Evolutionary conservation across 352 stramenopile species (phyloP).

Genomic region (Pythium biforme): DNA sequence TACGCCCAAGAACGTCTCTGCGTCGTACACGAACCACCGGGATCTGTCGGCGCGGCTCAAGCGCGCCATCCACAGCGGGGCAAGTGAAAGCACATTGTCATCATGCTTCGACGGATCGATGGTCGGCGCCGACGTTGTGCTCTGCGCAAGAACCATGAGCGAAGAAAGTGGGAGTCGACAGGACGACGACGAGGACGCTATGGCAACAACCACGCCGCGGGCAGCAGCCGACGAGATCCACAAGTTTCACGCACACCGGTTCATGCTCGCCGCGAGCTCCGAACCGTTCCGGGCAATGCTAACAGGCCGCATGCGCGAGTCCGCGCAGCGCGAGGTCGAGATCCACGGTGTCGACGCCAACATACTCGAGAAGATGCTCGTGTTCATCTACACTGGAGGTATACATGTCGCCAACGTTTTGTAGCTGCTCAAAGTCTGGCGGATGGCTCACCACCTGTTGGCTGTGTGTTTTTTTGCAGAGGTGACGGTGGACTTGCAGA

Average conservation of each 20-base stretch:
- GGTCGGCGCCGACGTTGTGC: constrained; percentile 69
- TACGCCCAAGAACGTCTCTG: constrained; percentile 36
- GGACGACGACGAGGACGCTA: not conserved
- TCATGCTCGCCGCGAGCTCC: constrained; percentile 83
- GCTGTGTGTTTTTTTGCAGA: constrained; percentile 30
- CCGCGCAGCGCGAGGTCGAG: constrained; percentile 65
- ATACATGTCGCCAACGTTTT: not conserved
- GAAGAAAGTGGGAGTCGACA: constrained; percentile 8
- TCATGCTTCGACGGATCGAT: constrained; percentile 52
- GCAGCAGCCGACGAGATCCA: constrained; percentile 18
- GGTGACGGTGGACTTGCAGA: constrained; percentile 69
- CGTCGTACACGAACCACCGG: constrained; percentile 59
- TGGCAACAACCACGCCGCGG: not conserved
- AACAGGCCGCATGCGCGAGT: constrained; percentile 77
- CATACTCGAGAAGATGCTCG: constrained; percentile 80
- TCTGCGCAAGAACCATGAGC: constrained; percentile 43
- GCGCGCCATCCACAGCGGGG: constrained; percentile 36
- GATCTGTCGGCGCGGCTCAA: constrained; percentile 62
- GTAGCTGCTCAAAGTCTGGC: not conserved
- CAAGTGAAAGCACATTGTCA: constrained; percentile 18
- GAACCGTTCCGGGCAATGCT: constrained; percentile 84
- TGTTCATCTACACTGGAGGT: constrained; percentile 85
- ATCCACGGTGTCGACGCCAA: constrained; percentile 58
- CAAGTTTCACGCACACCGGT: constrained; percentile 71
- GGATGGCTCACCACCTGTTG: not conserved